These are phyloP conservation scores for Bruguiera parviflora DNA, from an alignment of 345 rosid genomes.

Conservation along the genomic window DNA sequence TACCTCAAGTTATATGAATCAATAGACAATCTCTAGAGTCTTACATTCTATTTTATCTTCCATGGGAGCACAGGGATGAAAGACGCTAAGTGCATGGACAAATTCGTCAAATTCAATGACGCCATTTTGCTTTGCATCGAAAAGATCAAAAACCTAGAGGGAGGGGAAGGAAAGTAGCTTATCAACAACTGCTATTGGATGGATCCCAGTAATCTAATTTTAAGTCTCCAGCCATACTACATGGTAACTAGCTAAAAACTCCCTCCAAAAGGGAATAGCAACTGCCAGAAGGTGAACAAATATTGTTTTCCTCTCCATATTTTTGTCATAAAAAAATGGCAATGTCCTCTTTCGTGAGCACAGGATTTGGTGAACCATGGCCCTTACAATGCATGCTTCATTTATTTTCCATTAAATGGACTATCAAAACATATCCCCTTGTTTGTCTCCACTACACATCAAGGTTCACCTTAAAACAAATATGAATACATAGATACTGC, in stretches of 20 bases:
- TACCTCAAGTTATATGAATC: neutral
- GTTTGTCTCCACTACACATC: neutral
- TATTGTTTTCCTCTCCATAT: too few relatives aligned
- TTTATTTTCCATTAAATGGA: neutral
- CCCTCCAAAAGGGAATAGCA: too few relatives aligned
- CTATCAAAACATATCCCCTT: neutral
- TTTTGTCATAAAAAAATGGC: too few relatives aligned
- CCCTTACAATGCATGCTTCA: neutral
- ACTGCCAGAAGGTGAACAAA: too few relatives aligned
- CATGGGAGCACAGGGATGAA: conserved; percentile 70
- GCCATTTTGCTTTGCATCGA: conserved; percentile 82
- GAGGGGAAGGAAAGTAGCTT: neutral
- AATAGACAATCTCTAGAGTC: conserved; percentile 22
- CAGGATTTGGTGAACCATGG: neutral
- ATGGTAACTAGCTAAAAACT: too few relatives aligned
- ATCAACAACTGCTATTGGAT: too few relatives aligned
- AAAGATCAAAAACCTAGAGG: conserved; percentile 69
- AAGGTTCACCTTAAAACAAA: neutral
- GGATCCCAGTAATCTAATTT: neutral
- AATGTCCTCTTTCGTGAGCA: neutral
- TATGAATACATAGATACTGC: neutral
- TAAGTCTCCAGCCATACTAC: too few relatives aligned
- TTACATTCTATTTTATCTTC: conserved; percentile 82
- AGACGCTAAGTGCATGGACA: conserved; percentile 62
- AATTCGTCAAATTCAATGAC: conserved; percentile 90